Evolutionary conservation across 1,284 basidiomycete species (phyloP).

Genomic region (Nidula niveotomentosa): DNA sequence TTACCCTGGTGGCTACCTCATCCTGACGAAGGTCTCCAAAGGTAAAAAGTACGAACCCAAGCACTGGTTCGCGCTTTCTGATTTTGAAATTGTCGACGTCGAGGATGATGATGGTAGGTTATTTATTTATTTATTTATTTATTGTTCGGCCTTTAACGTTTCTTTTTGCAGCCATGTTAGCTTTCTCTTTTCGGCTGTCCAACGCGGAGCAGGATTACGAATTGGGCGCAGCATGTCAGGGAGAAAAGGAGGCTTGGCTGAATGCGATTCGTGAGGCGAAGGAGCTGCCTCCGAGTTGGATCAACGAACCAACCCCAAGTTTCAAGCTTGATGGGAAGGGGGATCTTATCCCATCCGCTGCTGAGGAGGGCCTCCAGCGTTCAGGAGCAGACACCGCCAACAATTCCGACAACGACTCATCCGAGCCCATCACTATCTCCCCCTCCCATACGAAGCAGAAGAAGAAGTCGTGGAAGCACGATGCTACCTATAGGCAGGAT

Average conservation of each 20-base stretch:
- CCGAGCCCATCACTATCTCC: conserved; percentile 26
- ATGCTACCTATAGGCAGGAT: conserved; percentile 11
- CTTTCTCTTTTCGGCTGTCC: conserved; percentile 78
- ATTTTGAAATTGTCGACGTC: conserved; percentile 72
- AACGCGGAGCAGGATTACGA: conserved; percentile 76
- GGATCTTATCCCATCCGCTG: conserved; percentile 30
- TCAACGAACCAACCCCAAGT: conserved; percentile 60
- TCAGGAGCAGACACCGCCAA: conserved; percentile 17
- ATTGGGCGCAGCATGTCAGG: conserved; percentile 77
- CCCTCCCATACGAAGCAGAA: conserved; percentile 20
- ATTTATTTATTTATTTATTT: conserved; percentile 4
- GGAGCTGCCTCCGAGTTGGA: conserved; percentile 44
- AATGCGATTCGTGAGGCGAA: conserved; percentile 54
- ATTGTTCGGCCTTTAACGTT: conserved; percentile 6
- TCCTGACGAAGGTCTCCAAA: conserved; percentile 85
- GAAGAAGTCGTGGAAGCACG: conserved; percentile 17
- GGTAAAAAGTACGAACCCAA: conserved; percentile 80
- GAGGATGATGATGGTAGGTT: conserved; percentile 66
- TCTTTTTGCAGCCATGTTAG: conserved; percentile 58
- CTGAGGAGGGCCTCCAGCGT: conserved; percentile 34
- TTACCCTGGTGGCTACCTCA: conserved; percentile 81
- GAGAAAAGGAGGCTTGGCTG: conserved; percentile 86
- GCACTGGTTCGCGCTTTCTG: conserved; percentile 81
- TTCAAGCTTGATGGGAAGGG: conserved; percentile 43
- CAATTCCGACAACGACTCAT: conserved; percentile 28